These are phyloP conservation scores for Starmerella khaoyaiensis DNA, from an alignment of 805 yeast species.

Conservation along the genomic window DNA sequence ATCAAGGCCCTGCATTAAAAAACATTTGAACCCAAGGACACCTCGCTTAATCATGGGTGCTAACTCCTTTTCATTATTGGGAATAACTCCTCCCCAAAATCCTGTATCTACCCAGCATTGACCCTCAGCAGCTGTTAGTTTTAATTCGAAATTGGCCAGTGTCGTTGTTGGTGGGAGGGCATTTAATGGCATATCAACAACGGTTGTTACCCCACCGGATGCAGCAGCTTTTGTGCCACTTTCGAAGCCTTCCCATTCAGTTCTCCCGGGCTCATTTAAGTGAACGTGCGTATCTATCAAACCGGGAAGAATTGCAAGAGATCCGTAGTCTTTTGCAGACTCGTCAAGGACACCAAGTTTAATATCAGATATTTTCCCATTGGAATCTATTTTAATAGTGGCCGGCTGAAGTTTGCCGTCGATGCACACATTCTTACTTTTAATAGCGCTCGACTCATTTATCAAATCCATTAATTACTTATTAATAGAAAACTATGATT, in stretches of 20 bases:
- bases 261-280: constrained; percentile 92
- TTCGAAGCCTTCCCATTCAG: constrained; percentile 98
- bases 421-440: constrained; percentile 16
- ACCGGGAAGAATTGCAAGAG: constrained; percentile 68
- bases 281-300: constrained; percentile 91
- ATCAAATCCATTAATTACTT: background rate
- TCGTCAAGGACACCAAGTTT: constrained; percentile 14
- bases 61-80: constrained; percentile 56
- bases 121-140: constrained; percentile 63
- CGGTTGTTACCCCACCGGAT: constrained; percentile 91
- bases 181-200: constrained; percentile 89
- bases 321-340: constrained; percentile 42
- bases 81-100: constrained; percentile 93
- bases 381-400: constrained; percentile 27
- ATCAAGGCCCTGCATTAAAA: constrained; percentile 88
- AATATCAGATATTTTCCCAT: constrained; percentile 49
- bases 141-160: constrained; percentile 56
- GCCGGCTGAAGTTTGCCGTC: constrained; percentile 23
- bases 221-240: constrained; percentile 93
- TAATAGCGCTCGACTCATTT: background rate
- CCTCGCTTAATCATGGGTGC: constrained; percentile 71
- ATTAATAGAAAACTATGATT: background rate
- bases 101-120: constrained; percentile 89
- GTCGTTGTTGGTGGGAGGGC: constrained; percentile 94
- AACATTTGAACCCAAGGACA: constrained; percentile 88